Base-by-base conservation (phyloP, 78 protist species). In the Dictyostelium purpureum region DNA sequence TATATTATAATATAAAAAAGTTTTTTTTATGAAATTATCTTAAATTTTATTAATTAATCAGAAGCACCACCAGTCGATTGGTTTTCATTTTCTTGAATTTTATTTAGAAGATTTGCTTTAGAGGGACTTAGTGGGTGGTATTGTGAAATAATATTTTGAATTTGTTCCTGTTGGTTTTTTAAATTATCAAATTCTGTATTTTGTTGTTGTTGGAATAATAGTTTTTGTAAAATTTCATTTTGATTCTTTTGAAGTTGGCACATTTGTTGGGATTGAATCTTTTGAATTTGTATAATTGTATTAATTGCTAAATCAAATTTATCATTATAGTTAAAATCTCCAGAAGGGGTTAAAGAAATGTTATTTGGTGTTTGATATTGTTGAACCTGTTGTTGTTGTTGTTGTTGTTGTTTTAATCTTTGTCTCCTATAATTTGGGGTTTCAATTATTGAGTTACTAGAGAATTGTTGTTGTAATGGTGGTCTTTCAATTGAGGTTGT, bases 191-290 rank as follows among this genome's bases (percentile, higher is more conserved):
- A 51, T 75, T 75, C 57, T 0, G 52, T 75, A n/a, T 63, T 12
- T 75, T 75, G 81, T 63, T 63, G 71, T 75, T 75, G 81, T 75
- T 75, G 81, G n/a, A 75, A 51, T 33, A 75, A 51, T 51, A 75
- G 6, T 75, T 75, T 75, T 75, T 75, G 81, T 28, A 75, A 35
- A 63, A n/a, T n/a, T 7, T 75, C 81, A 1, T 57, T 26, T 33
- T 75, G 81, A 52, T 75, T 75, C 66, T 75, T 75, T 75, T 75
- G 81, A 33, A 75, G 81, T 51, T 54, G 56, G 31, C 28, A n/a
- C 81, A 75, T 75, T 52, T 75, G 81, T 75, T 75, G 81, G 6
- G 69, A 43, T 75, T 75, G 81, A 4, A 75, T 47, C 24, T 51
- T 75, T 75, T 75, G 81, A 9, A 75, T 28, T 75, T 75, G 69